These are phyloP conservation scores for Xylaria castorea DNA, from an alignment of 495 filamentous ascomycete genomes.

Conservation along the genomic window DNA sequence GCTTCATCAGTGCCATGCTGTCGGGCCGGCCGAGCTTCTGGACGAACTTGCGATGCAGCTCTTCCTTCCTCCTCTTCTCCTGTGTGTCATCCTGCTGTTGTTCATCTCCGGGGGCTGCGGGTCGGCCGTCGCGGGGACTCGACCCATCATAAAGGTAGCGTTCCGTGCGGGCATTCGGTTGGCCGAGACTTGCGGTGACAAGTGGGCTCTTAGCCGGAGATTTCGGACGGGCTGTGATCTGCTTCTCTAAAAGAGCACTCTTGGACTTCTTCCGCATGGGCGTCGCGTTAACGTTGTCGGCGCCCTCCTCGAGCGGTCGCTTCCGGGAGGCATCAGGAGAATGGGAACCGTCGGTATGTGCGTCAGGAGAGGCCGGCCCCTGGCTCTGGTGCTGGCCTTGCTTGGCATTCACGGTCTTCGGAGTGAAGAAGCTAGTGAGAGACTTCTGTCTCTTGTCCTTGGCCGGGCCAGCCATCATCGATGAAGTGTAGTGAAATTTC, in stretches of 20 bases:
- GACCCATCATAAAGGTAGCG: conserved; percentile 54
- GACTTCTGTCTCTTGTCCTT: conserved; percentile 74
- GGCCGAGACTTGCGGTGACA: conserved; percentile 24
- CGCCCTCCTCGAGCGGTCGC: conserved; percentile 54
- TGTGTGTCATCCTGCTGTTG: conserved; percentile 56
- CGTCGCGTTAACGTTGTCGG: conserved; percentile 44
- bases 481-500: conserved; percentile 11
- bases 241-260: conserved; percentile 35
- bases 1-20: conserved; percentile 72
- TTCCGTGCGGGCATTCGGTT: conserved; percentile 46
- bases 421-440: conserved; percentile 86
- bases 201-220: conserved; percentile 23
- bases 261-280: conserved; percentile 54
- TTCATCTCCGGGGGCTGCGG: conserved; percentile 46
- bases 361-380: conserved; percentile 23
- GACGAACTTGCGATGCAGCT: conserved; percentile 84
- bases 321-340: conserved; percentile 43
- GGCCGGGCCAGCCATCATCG: conserved; percentile 46
- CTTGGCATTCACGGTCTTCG: conserved; percentile 56
- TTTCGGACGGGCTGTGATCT: conserved; percentile 33
- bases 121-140: conserved; percentile 31
- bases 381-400: conserved; percentile 20
- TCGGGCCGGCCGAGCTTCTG: conserved; percentile 87
- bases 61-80: conserved; percentile 62
- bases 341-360: conserved; percentile 10